A percentile compares a stretch with the other conserved stretches of the same genome.
Conservation (phyloP, 495 filamentous ascomycete genomes). For the Penicillium roqueforti region DNA sequence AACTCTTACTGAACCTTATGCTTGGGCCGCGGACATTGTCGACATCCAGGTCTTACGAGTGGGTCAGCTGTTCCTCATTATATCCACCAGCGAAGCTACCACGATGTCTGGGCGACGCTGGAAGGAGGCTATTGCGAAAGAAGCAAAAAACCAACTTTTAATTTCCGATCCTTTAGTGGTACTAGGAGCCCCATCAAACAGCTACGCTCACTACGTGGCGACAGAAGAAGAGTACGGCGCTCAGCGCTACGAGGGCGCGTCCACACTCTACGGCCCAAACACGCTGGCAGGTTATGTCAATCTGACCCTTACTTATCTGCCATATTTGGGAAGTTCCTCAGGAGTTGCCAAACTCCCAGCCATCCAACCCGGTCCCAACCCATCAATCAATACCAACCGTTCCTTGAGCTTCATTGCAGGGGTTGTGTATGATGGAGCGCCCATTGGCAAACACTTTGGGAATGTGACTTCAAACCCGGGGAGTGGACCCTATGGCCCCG, state of each 20-base stretch:
- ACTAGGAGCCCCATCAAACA: slow-evolving; percentile 90
- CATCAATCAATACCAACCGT: slow-evolving; percentile 76
- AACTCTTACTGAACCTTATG: slow-evolving; percentile 71
- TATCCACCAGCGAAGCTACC: slow-evolving; percentile 86
- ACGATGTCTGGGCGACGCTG: slow-evolving; percentile 95
- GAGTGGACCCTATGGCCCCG: slow-evolving; percentile 48
- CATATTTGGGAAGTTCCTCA: slow-evolving; percentile 52
- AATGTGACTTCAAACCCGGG: slow-evolving; percentile 58
- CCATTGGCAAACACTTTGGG: slow-evolving; percentile 73
- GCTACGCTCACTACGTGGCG: slow-evolving; percentile 92
- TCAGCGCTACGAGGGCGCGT: slow-evolving; percentile 94
- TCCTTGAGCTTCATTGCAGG: slow-evolving; percentile 77
- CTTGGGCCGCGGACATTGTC: slow-evolving; percentile 90
- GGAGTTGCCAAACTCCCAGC: slow-evolving; percentile 45
- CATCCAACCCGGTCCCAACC: slow-evolving; percentile 55
- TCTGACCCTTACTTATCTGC: slow-evolving; percentile 67
- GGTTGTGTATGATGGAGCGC: slow-evolving; percentile 71
- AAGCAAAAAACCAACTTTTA: slow-evolving; percentile 44
- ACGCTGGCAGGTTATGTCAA: slow-evolving; percentile 90
- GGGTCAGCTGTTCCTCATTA: slow-evolving; percentile 81
- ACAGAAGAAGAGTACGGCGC: slow-evolving; percentile 88
- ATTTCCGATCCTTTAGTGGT: slow-evolving; percentile 66
- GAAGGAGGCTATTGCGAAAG: slow-evolving; percentile 72
- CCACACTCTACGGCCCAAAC: slow-evolving; percentile 90
- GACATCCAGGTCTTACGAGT: slow-evolving; percentile 87